Evolutionary conservation across 768 basidiomycete genomes (phyloP), one percentile per base, ranked within the genome.

Genomic region (Sistotremastrum niveocremeum): DNA sequence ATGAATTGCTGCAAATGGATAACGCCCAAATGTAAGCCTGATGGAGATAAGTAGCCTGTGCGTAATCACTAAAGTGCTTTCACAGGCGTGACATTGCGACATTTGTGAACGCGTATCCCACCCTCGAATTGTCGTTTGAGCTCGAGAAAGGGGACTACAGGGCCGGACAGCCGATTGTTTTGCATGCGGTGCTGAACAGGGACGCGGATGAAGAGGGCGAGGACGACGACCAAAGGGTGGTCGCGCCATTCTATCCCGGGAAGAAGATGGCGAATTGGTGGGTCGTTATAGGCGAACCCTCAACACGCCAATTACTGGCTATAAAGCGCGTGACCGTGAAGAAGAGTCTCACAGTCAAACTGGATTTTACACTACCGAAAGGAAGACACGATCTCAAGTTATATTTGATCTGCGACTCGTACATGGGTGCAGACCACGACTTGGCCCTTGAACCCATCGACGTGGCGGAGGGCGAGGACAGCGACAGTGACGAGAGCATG

Each of bases 251-350:
- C 66, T 98, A 85, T 68, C 94, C 94, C 0, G 69, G 65, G 45
- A 83, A 81, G 63, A 97, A 97, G 70, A 76, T 89, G 62, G 79
- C 85, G 47, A 91, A 90, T 56, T 98, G 93, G 94, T 98, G 93
- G 93, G 73, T 97, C 34, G 91, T 98, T 41, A 72, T 97, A 8
- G 90, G 89, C n/a, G 85, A 93, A 44, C 71, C 81, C 4, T 68
- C 68, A 34, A 79, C 76, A n/a, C 76, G 79, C 35, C 84, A 89
- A 54, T 68, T 99, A 8, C 80, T 89, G 69, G 87, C 65, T 68
- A 71, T 86, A 71, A 77, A 93, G 74, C 82, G 82, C 38, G 87
- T 97, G 32, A 94, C 94, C 0, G 76, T 90, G 38, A 69, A 68
- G 52, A 68, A 81, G 61, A 69, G 61, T 52, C 73, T 97, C n/a